Evolutionary conservation across 1,139 yeast genomes (phyloP).

Genomic region (Taphrina sp.): DNA sequence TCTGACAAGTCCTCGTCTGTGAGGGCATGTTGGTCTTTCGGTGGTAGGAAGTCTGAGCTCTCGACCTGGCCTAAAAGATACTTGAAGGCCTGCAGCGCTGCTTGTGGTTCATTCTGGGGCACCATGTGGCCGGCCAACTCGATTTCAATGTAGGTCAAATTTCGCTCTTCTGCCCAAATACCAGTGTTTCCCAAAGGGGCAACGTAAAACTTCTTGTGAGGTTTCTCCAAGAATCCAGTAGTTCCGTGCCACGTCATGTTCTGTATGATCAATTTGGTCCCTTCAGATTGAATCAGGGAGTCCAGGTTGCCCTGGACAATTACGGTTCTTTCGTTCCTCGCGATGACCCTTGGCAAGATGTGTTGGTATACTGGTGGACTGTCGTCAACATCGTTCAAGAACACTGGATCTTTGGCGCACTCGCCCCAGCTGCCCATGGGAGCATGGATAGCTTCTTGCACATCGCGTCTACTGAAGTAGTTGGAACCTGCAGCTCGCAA

Average conservation of each 20-base stretch:
- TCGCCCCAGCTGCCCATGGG: slow-evolving; percentile 20
- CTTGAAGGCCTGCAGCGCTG: slow-evolving; percentile 4
- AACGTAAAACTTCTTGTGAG: slow-evolving; percentile 3
- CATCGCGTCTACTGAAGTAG: slow-evolving; percentile 22
- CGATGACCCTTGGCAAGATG: slow-evolving; percentile 20
- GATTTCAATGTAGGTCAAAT: slow-evolving; percentile 16
- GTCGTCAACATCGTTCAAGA: slow-evolving; percentile 2
- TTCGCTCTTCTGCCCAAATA: slow-evolving; percentile 16
- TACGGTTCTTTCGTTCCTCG: slow-evolving; percentile 6
- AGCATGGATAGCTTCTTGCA: slow-evolving; percentile 22
- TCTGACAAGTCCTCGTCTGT: too few relatives aligned
- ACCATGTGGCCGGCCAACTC: slow-evolving; percentile 21
- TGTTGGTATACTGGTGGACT: slow-evolving; percentile 4
- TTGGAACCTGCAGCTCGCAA: background rate
- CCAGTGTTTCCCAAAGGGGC: slow-evolving; percentile 19
- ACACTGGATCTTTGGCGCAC: slow-evolving; percentile 12
- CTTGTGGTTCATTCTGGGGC: slow-evolving; percentile 18
- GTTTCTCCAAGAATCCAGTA: slow-evolving; percentile 23
- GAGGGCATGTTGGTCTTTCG: too few relatives aligned
- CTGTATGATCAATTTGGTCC: slow-evolving; percentile 27
- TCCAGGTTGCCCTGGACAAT: slow-evolving; percentile 29
- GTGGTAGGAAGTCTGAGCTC: background rate
- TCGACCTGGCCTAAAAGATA: slow-evolving; percentile 8
- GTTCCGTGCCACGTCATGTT: slow-evolving; percentile 30
- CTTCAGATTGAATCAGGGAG: slow-evolving; percentile 20